These are phyloP conservation scores for Lizonia empirigonia DNA, from an alignment of 2,329 filamentous ascomycete species.

Conservation along the genomic window DNA sequence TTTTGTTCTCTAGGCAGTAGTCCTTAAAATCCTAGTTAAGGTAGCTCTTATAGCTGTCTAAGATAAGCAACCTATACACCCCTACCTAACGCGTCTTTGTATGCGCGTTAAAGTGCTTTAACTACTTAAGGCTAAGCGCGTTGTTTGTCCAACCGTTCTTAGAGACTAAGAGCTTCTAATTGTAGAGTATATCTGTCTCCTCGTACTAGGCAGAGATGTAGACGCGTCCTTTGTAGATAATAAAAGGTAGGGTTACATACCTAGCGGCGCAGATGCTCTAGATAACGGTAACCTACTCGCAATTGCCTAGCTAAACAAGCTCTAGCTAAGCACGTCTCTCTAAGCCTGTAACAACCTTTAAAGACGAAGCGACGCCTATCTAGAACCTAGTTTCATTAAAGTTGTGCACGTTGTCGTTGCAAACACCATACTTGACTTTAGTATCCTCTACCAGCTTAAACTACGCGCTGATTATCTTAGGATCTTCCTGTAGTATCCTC, in stretches of 20 bases:
- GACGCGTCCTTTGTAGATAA: slow-evolving; percentile 22
- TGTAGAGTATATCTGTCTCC: slow-evolving; percentile 14
- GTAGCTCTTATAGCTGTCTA: slow-evolving; percentile 17
- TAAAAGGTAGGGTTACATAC: slow-evolving; percentile 12
- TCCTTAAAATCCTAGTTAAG: too few relatives aligned
- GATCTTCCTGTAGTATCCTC: slow-evolving; percentile 15
- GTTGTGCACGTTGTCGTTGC: slow-evolving; percentile 12
- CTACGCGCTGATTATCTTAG: not conserved
- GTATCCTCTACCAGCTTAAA: slow-evolving; percentile 18
- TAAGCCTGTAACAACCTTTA: slow-evolving; percentile 17
- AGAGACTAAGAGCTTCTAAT: slow-evolving; percentile 21
- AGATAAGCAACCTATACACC: slow-evolving; percentile 10
- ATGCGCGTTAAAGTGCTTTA: too few relatives aligned
- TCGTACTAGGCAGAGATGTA: slow-evolving; percentile 31
- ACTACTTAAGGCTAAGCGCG: too few relatives aligned
- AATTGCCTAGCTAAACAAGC: slow-evolving; percentile 18
- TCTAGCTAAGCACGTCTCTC: slow-evolving; percentile 2
- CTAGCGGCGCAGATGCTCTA: slow-evolving; percentile 14
- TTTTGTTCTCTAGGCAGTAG: too few relatives aligned
- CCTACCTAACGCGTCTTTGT: not conserved
- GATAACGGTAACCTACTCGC: slow-evolving; percentile 18
- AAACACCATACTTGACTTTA: slow-evolving; percentile 13
- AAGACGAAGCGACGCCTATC: slow-evolving; percentile 9
- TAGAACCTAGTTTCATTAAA: slow-evolving; percentile 38
- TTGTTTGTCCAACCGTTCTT: too few relatives aligned